A percentile compares a stretch with the other conserved stretches of the same genome.
These are phyloP conservation scores for Corchorus olitorius DNA, from an alignment of 345 rosid genomes.

Conservation along the genomic window DNA sequence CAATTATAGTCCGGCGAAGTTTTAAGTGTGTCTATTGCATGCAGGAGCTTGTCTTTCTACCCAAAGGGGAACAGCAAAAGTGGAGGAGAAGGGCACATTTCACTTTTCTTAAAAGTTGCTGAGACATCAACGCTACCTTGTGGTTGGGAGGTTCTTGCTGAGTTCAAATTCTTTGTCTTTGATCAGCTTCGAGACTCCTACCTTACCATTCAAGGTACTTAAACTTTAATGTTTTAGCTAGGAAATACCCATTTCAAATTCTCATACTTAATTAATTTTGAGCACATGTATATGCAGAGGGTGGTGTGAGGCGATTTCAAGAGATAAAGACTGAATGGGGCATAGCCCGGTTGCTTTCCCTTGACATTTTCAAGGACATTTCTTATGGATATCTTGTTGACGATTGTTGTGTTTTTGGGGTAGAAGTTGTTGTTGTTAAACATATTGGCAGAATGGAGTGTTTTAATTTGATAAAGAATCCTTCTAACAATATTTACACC, in stretches of 20 bases:
- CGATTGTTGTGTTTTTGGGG: slow-evolving; percentile 37
- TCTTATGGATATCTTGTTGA: slow-evolving; percentile 21
- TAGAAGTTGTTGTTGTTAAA: slow-evolving; percentile 27
- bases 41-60: too few relatives aligned
- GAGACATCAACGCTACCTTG: too few relatives aligned
- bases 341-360: slow-evolving; percentile 24
- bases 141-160: too few relatives aligned
- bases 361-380: slow-evolving; percentile 16
- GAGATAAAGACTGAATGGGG: slow-evolving; percentile 30
- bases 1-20: too few relatives aligned
- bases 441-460: background rate
- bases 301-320: slow-evolving; percentile 17
- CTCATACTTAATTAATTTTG: slow-evolving; percentile 17
- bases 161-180: too few relatives aligned
- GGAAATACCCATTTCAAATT: slow-evolving; percentile 31
- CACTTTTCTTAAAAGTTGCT: too few relatives aligned
- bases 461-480: background rate
- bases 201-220: too few relatives aligned
- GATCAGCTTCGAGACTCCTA: too few relatives aligned
- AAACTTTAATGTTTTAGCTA: too few relatives aligned
- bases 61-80: too few relatives aligned
- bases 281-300: slow-evolving; percentile 31
- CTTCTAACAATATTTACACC: background rate
- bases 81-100: too few relatives aligned
- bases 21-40: too few relatives aligned